Evolutionary conservation across 345 rosid species (phyloP), one percentile per base, ranked within the genome.

Genomic region (Citrus mangshanensis): DNA sequence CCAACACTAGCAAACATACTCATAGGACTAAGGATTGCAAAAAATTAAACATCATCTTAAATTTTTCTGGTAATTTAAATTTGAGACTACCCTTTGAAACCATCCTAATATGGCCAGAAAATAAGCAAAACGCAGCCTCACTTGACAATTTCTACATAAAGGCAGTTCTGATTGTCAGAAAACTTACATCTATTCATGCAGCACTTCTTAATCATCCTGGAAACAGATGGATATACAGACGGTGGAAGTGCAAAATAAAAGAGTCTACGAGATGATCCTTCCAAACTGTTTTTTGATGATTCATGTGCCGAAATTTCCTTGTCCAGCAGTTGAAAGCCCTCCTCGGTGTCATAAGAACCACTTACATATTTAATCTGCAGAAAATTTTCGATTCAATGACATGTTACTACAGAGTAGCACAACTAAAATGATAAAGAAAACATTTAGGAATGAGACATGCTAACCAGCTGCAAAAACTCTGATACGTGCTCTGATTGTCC

Each of bases 161-260:
- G 21, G 24, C 64, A n/a, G 38, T 18, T 72, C 55, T 34, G 34
- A 16, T n/a, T 46, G 30, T 58, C 67, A 55, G 74, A 68, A 28
- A 66, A 81, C 93, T 88, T 90, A 92, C 99, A 93, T 88, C 87
- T 93, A 85, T 92, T 93, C 93, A 86, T 93, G 89, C 98, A 96
- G 69, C 87, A 94, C 46, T 81, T 70, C 80, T 80, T 89, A 82
- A 96, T 94, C 99, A 96, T 94, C 89, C 83, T 92, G 95, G 91
- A 86, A 51, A 94, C 99, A 83, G 93, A 73, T 63, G 98, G 99
- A 85, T 96, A 96, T 21, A 96, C 94, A 37, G 99, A 93, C 4
- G 99, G 98, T 0, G 99, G 99, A 71, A 96, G 98, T 79, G 99
- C 99, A 73, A 94, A 83, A 80, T 96, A 96, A 85, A 96, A 96